Evolutionary conservation across 139 green algal species (phyloP).

Genomic region (Chlorokybus atmophyticus): DNA sequence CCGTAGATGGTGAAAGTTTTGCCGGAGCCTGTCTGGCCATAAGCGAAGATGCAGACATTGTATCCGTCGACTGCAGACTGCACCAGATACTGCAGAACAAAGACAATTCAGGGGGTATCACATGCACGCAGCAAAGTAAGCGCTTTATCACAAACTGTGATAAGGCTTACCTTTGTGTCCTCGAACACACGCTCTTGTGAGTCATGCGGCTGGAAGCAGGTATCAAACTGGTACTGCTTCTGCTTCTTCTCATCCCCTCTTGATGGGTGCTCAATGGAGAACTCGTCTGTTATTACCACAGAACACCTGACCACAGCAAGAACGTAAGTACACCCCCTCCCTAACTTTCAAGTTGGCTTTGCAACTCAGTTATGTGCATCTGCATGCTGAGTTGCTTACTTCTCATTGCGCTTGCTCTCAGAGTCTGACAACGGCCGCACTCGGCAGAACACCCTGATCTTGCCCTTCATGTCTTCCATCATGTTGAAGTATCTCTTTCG

Average conservation of each 20-base stretch:
- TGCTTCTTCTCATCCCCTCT: slow-evolving; percentile 80
- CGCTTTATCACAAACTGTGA: neutral
- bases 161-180: slow-evolving; percentile 53
- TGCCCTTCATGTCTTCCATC: slow-evolving; percentile 95
- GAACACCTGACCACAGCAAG: too few species aligned
- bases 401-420: slow-evolving; percentile 48
- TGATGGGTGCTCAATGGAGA: slow-evolving; percentile 77
- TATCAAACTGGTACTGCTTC: slow-evolving; percentile 82
- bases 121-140: too few species aligned
- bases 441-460: slow-evolving; percentile 87
- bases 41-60: slow-evolving; percentile 77
- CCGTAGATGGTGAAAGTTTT: slow-evolving; percentile 57
- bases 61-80: slow-evolving; percentile 83
- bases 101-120: too few species aligned
- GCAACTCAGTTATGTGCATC: neutral
- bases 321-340: too few species aligned
- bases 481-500: slow-evolving; percentile 66
- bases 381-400: slow-evolving; percentile 15
- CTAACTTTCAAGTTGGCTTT: neutral
- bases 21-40: slow-evolving; percentile 65
- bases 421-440: slow-evolving; percentile 75
- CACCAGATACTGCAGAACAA: slow-evolving; percentile 80
- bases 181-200: slow-evolving; percentile 85
- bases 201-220: slow-evolving; percentile 43
- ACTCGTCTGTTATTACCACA: too few species aligned